These are phyloP conservation scores for Tylopilus rubrobrunneus DNA, from an alignment of 768 basidiomycete genomes.

Conservation along the genomic window DNA sequence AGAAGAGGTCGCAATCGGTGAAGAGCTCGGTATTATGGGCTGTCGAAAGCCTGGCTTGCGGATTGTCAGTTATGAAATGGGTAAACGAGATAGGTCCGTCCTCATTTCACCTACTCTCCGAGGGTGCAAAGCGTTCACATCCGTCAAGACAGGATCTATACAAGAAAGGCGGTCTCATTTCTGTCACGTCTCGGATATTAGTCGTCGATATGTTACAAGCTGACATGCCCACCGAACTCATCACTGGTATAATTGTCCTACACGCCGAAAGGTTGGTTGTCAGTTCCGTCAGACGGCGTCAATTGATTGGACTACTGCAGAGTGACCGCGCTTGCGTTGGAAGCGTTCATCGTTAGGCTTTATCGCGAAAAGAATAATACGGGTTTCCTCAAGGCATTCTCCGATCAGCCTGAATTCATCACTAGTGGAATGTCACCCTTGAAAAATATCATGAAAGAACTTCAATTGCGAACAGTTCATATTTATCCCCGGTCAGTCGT, in stretches of 20 bases:
- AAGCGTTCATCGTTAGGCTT: slow-evolving; percentile 90
- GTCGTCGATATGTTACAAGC: slow-evolving; percentile 91
- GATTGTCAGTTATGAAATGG: slow-evolving; percentile 78
- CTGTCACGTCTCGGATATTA: slow-evolving; percentile 90
- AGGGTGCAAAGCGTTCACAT: slow-evolving; percentile 7
- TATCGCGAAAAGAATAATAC: slow-evolving; percentile 85
- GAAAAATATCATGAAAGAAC: slow-evolving; percentile 87
- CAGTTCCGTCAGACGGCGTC: not conserved
- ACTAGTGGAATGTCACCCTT: slow-evolving; percentile 90
- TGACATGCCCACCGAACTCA: slow-evolving; percentile 78
- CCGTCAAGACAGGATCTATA: slow-evolving; percentile 72
- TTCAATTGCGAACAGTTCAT: slow-evolving; percentile 84
- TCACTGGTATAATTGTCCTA: slow-evolving; percentile 85
- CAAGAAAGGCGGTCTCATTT: slow-evolving; percentile 82
- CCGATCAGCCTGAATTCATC: slow-evolving; percentile 94
- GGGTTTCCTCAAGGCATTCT: slow-evolving; percentile 96
- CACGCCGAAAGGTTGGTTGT: slow-evolving; percentile 80
- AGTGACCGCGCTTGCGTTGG: slow-evolving; percentile 77
- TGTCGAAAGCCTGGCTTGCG: slow-evolving; percentile 83
- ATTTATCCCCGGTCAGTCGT: slow-evolving; percentile 79
- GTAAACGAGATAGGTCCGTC: slow-evolving; percentile 70
- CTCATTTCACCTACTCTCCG: not conserved
- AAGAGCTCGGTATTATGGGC: slow-evolving; percentile 90
- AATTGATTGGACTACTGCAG: slow-evolving; percentile 36
- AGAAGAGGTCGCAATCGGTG: slow-evolving; percentile 88